phyloP scores from a whole-genome alignment of 495 filamentous ascomycete species.

The Opeltia flavorubescens region DNA sequence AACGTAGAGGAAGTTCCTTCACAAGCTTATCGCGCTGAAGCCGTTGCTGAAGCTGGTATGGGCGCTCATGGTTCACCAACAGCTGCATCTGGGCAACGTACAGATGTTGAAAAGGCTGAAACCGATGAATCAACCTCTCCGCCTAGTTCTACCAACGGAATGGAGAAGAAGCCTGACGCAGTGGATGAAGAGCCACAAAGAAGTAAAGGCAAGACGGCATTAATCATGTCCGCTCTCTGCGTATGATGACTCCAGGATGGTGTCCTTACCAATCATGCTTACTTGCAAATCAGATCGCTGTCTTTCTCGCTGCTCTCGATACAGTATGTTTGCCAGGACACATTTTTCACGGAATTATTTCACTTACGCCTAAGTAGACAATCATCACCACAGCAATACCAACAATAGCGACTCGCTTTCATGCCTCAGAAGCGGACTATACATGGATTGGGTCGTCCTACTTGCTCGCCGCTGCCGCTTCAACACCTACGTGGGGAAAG shows the following conservation, averaged over 20 bases:
- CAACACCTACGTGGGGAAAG: constrained; percentile 69
- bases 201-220: constrained; percentile 32
- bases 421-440: constrained; percentile 48
- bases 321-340: constrained; percentile 22
- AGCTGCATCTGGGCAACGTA: neutral
- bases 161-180: neutral
- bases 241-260: constrained; percentile 19
- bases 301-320: constrained; percentile 40
- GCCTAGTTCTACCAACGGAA: constrained; percentile 4
- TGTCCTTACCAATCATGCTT: neutral
- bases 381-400: constrained; percentile 43
- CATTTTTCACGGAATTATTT: neutral
- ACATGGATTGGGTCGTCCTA: constrained; percentile 68
- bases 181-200: constrained; percentile 18
- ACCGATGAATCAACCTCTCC: constrained; percentile 1
- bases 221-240: constrained; percentile 38
- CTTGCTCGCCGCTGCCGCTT: constrained; percentile 52
- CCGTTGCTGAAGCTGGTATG: constrained; percentile 6
- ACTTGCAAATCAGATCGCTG: constrained; percentile 25
- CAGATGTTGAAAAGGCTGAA: neutral
- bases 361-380: constrained; percentile 21
- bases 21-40: constrained; percentile 10
- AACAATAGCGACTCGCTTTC: constrained; percentile 48
- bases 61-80: neutral
- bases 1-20: constrained; percentile 1